These are phyloP conservation scores for Globisporangium lucens DNA, from an alignment of 352 stramenopile genomes.

Conservation along the genomic window DNA sequence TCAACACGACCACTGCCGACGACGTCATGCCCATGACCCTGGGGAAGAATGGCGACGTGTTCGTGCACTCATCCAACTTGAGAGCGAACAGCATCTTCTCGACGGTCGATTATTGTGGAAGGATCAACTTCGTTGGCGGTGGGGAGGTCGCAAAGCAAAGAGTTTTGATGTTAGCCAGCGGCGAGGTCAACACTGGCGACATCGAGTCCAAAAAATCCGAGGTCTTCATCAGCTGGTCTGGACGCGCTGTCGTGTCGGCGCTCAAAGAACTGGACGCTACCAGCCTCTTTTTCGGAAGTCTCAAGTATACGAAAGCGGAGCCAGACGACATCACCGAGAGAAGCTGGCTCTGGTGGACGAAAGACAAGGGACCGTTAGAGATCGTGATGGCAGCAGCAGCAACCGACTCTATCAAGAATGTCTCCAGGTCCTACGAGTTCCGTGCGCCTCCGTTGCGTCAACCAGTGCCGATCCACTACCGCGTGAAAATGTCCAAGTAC, in stretches of 20 bases:
- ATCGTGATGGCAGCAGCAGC: not conserved
- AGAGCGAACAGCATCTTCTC: not conserved
- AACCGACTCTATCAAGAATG: no score
- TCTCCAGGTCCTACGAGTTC: not conserved
- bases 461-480: not conserved
- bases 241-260: not conserved
- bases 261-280: not conserved
- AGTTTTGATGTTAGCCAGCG: not conserved
- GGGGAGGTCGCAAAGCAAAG: not conserved
- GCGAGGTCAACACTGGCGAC: not conserved
- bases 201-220: not conserved
- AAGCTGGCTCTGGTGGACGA: not conserved
- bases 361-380: not conserved
- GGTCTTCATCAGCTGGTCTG: not conserved
- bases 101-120: not conserved
- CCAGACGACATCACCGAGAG: not conserved
- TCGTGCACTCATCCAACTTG: not conserved
- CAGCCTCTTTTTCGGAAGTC: not conserved
- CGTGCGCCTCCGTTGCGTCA: not conserved
- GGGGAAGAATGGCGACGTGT: not conserved
- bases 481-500: not conserved
- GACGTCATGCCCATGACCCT: not conserved
- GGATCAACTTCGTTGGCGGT: not conserved
- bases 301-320: not conserved
- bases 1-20: not conserved